Evolutionary conservation across 805 yeast genomes (phyloP), one percentile per base, ranked within the genome.

Genomic region (Candida sphagnicola): DNA sequence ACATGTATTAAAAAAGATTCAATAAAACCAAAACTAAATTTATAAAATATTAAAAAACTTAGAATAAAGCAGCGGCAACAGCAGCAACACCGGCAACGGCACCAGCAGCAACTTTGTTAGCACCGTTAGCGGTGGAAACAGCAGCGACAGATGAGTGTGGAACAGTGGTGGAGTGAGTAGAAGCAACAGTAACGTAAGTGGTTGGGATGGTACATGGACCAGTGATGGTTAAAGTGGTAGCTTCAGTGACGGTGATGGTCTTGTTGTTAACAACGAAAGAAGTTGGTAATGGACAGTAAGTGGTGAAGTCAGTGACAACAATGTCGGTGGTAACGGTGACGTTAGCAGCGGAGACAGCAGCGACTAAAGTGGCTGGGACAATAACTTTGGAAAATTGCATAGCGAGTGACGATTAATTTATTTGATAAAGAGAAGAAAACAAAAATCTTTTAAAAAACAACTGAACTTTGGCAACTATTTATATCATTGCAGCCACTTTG

Each of bases 211-310:
- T 84, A 74, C 95, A 86, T 61, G 90, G 90, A 74, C 86, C 82
- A 56, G 95, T 83, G 77, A 85, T 75, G 62, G 93, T 85, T 55
- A 86, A 65, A 51, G 95, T 85, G 62, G 91, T 83, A 45, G 91
- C 80, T 54, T 63, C 81, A 45, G 90, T 78, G 59, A 82, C 88
- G 49, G 84, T 78, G 78, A 78, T 75, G 58, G 91, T 83, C 42
- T 49, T 42, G 32, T 57, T 57, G 41, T 64, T 65, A 38, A 65
- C 42, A 38, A 63, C 57, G 34, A 65, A 32, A 28, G 58, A 53
- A 53, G 95, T 86, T 37, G 95, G 66, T 47, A 57, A 68, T 62
- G 95, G 95, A 68, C 95, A 85, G 83, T 81, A 85, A 53, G 95
- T 85, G 67, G 61, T 56, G 76, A 70, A 75, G 56, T 70, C 82